phyloP scores from a whole-genome alignment of 768 basidiomycete species.

The Mycena olivaceomarginata region DNA sequence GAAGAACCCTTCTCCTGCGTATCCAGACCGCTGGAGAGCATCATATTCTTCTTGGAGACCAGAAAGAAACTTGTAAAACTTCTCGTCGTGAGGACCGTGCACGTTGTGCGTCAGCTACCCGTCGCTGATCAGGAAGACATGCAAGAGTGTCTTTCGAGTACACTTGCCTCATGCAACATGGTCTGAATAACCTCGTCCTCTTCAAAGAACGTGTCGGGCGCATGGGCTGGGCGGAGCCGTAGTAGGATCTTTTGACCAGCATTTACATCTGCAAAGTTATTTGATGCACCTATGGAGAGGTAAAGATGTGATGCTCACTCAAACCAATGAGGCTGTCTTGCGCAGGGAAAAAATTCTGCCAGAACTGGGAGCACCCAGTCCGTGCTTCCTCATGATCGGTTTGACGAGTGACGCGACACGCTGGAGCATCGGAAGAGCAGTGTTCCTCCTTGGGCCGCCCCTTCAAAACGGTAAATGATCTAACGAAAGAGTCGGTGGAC shows the following conservation, averaged over 20 bases:
- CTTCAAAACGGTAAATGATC: conserved; percentile 84
- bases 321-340: conserved; percentile 83
- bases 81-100: conserved; percentile 93
- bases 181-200: conserved; percentile 86
- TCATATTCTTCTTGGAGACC: conserved; percentile 92
- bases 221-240: conserved; percentile 83
- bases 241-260: conserved; percentile 89
- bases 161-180: conserved; percentile 91
- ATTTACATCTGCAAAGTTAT: conserved; percentile 76
- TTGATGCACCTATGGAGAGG: conserved; percentile 23
- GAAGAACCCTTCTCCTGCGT: conserved; percentile 94
- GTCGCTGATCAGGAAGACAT: conserved; percentile 15
- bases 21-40: conserved; percentile 85
- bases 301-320: conserved; percentile 46
- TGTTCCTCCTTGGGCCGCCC: conserved; percentile 79
- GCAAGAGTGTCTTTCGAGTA: background rate
- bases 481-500: conserved; percentile 70
- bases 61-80: conserved; percentile 84
- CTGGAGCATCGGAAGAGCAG: conserved; percentile 81
- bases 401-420: conserved; percentile 88
- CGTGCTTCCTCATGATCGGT: conserved; percentile 93
- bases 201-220: conserved; percentile 82
- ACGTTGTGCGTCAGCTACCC: conserved; percentile 90
- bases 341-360: conserved; percentile 93
- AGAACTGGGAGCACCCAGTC: conserved; percentile 87